phyloP scores from a whole-genome alignment of 306 rosid species.

The Cyamopsis tetragonoloba region DNA sequence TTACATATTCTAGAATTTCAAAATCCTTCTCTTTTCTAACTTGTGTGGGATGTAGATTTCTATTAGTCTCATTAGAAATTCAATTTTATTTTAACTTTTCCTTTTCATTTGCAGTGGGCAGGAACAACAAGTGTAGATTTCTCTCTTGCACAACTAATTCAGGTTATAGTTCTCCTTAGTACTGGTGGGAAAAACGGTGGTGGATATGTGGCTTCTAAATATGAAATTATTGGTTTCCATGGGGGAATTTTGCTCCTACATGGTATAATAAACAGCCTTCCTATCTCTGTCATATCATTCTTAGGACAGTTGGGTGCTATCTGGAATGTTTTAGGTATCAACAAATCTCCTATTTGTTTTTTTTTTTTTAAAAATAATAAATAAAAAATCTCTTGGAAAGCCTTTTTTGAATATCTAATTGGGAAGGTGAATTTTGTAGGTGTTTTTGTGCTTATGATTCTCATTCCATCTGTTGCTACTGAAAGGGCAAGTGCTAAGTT shows the following conservation, averaged over 20 bases:
- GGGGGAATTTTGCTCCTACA: constrained; percentile 74
- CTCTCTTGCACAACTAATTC: constrained; percentile 79
- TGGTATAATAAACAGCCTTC: constrained; percentile 75
- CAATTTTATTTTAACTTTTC: constrained; percentile 18
- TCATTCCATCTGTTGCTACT: constrained; percentile 66
- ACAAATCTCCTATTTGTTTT: constrained; percentile 5
- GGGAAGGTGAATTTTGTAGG: constrained; percentile 39
- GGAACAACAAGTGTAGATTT: constrained; percentile 85
- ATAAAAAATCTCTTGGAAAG: neutral
- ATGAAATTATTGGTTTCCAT: constrained; percentile 63
- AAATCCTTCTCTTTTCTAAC: constrained; percentile 29
- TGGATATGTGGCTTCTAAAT: constrained; percentile 75
- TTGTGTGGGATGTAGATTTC: constrained; percentile 19
- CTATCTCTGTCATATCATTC: constrained; percentile 67
- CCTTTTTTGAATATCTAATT: constrained; percentile 14
- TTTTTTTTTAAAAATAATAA: neutral
- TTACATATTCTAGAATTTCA: constrained; percentile 23
- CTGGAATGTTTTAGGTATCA: constrained; percentile 76
- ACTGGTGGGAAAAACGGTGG: constrained; percentile 83
- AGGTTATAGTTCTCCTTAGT: constrained; percentile 84
- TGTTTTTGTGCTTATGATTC: constrained; percentile 74
- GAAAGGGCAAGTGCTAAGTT: constrained; percentile 72
- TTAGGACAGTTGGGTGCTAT: constrained; percentile 77
- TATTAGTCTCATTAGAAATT: constrained; percentile 8
- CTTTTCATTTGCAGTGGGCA: constrained; percentile 85